Percentiles rank a stretch among this genome's conserved stretches.
phyloP scores from a whole-genome alignment of 352 stramenopile species.

The Phytophthora sp. region DNA sequence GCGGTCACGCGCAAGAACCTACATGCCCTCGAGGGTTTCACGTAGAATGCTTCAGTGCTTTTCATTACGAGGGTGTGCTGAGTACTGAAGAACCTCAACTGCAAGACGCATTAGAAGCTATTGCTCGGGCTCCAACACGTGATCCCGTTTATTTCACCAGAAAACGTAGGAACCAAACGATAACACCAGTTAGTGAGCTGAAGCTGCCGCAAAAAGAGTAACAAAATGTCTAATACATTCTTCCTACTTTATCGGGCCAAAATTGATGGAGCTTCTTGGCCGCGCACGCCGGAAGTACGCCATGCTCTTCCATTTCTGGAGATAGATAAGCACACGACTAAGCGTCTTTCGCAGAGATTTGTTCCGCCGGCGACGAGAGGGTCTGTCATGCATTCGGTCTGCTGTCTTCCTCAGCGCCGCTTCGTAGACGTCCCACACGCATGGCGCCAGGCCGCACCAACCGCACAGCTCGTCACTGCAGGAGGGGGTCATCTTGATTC shows the following conservation, averaged over 20 bases:
- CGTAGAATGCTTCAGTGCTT: conserved; percentile 5
- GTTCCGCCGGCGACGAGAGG: background rate
- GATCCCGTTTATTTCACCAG: conserved; percentile 12
- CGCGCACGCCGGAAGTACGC: background rate
- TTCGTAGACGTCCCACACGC: background rate
- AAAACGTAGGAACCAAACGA: conserved; percentile 1
- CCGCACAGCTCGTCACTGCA: background rate
- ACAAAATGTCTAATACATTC: background rate
- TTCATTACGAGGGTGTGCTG: conserved; percentile 7
- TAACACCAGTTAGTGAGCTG: background rate
- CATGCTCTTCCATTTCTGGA: background rate
- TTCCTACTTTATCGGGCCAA: background rate
- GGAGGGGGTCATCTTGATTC: background rate
- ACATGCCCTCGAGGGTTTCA: conserved; percentile 14
- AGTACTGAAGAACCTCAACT: background rate
- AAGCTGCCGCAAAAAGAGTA: background rate
- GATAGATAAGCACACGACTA: background rate
- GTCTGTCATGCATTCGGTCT: background rate
- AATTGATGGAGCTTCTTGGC: background rate
- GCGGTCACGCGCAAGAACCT: background rate
- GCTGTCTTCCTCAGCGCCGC: background rate
- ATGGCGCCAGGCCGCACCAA: background rate
- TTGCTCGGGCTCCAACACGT: background rate
- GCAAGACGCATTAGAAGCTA: conserved; percentile 10
- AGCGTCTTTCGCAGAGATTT: background rate